phyloP scores from a whole-genome alignment of 169 alveolate species.

The Plasmodium gallinaceum region DNA sequence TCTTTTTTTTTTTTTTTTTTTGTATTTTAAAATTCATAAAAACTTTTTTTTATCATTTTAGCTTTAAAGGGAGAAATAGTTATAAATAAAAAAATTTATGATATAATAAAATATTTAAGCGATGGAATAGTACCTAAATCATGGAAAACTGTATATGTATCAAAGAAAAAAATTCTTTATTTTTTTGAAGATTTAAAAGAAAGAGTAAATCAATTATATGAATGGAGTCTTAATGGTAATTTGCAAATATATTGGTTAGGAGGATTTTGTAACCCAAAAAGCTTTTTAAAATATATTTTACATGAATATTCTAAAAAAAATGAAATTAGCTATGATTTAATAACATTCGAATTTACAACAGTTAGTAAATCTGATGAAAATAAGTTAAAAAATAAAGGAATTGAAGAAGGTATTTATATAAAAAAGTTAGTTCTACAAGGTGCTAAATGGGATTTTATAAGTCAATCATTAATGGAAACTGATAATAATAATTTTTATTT shows the following conservation, averaged over 20 bases:
- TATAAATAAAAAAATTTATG: slow-evolving; percentile 59
- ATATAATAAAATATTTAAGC: slow-evolving; percentile 43
- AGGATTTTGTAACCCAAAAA: slow-evolving; percentile 72
- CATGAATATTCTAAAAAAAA: slow-evolving; percentile 75
- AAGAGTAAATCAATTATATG: slow-evolving; percentile 75
- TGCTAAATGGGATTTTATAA: slow-evolving; percentile 94
- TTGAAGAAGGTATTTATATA: slow-evolving; percentile 94
- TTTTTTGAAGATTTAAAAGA: slow-evolving; percentile 70
- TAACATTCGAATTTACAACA: slow-evolving; percentile 62
- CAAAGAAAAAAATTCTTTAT: slow-evolving; percentile 49
- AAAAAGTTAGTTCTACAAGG: slow-evolving; percentile 94
- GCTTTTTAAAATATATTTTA: slow-evolving; percentile 71
- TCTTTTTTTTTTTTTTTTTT: background rate
- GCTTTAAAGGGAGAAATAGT: slow-evolving; percentile 74
- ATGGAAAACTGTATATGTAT: slow-evolving; percentile 53
- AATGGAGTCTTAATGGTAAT: slow-evolving; percentile 66
- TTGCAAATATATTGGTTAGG: slow-evolving; percentile 73
- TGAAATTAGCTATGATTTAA: slow-evolving; percentile 61
- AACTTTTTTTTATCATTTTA: background rate
- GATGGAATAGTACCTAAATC: slow-evolving; percentile 64
- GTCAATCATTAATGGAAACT: slow-evolving; percentile 89
- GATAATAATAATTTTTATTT: slow-evolving; percentile 92
- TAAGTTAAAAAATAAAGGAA: slow-evolving; percentile 13
- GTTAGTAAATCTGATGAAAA: slow-evolving; percentile 60
- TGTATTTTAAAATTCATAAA: background rate